Evolutionary conservation across 2,329 filamentous ascomycete genomes (phyloP).

Genomic region (Chrysosporium keratinophilum): DNA sequence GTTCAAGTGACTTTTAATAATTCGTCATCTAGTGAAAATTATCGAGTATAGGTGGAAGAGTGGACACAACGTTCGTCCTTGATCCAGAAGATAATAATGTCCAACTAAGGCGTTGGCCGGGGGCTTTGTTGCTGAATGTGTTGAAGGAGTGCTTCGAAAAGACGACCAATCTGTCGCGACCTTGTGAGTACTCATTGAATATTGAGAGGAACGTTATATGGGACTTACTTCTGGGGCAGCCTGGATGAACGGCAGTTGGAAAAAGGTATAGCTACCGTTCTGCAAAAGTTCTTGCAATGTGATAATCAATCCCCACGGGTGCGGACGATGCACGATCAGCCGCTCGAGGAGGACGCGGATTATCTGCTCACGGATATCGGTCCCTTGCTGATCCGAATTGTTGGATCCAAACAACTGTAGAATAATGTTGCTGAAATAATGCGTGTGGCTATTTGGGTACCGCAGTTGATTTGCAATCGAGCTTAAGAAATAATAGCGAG

Average conservation of each 20-base stretch:
- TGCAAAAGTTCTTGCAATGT: constrained; percentile 82
- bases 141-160: constrained; percentile 37
- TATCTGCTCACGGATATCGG: constrained; percentile 79
- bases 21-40: constrained; percentile 7
- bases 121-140: constrained; percentile 42
- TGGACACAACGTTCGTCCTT: constrained; percentile 5
- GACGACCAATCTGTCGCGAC: constrained; percentile 32
- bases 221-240: constrained; percentile 65
- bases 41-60: constrained; percentile 1
- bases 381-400: constrained; percentile 57
- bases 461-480: constrained; percentile 87
- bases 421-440: constrained; percentile 81
- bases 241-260: constrained; percentile 86
- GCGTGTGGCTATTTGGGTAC: constrained; percentile 78
- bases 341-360: constrained; percentile 81
- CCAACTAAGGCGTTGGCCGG: constrained; percentile 19
- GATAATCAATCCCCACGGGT: constrained; percentile 89
- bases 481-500: constrained; percentile 71
- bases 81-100: constrained; percentile 6
- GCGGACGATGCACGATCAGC: constrained; percentile 76
- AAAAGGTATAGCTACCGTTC: constrained; percentile 84
- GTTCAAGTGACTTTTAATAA: constrained; percentile 10
- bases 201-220: neutral
- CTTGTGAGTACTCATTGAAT: neutral
- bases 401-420: constrained; percentile 77